phyloP scores from a whole-genome alignment of 73 alveolate species.

The Tetrahymena elliotti region DNA sequence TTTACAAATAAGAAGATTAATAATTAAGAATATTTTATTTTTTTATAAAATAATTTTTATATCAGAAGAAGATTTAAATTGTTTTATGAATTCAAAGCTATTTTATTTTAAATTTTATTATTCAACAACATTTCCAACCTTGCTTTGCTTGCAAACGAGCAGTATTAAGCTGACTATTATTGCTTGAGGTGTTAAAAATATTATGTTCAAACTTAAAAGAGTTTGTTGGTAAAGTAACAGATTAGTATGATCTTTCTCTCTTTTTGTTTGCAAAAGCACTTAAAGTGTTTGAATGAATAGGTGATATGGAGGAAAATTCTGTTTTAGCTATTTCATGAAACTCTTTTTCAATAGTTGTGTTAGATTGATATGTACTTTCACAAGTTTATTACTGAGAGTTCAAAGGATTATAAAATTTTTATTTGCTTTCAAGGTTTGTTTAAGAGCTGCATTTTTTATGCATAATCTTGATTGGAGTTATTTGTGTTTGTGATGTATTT shows the following conservation, averaged over 20 bases:
- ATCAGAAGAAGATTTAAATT: too few species aligned
- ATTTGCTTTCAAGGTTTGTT: not conserved
- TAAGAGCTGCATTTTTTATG: not conserved
- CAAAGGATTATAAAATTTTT: not conserved
- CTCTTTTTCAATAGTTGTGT: not conserved
- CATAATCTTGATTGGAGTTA: not conserved
- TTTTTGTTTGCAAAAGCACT: not conserved
- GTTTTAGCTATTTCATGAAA: not conserved
- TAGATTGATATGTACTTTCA: not conserved
- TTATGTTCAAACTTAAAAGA: not conserved
- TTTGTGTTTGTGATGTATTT: not conserved
- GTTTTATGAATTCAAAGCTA: too few species aligned
- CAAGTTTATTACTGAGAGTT: not conserved
- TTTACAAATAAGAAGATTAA: too few species aligned
- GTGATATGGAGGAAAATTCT: not conserved
- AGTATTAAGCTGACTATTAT: not conserved
- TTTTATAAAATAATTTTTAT: too few species aligned
- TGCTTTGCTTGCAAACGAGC: not conserved
- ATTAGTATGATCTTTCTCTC: not conserved
- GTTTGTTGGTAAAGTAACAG: not conserved
- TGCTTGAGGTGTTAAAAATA: too few species aligned
- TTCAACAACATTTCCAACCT: not conserved
- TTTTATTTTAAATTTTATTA: too few species aligned
- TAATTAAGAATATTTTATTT: too few species aligned
- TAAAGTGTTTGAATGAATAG: not conserved